Conservation (phyloP, 148 eudicot genomes). For the Rhododendron mucronatum region DNA sequence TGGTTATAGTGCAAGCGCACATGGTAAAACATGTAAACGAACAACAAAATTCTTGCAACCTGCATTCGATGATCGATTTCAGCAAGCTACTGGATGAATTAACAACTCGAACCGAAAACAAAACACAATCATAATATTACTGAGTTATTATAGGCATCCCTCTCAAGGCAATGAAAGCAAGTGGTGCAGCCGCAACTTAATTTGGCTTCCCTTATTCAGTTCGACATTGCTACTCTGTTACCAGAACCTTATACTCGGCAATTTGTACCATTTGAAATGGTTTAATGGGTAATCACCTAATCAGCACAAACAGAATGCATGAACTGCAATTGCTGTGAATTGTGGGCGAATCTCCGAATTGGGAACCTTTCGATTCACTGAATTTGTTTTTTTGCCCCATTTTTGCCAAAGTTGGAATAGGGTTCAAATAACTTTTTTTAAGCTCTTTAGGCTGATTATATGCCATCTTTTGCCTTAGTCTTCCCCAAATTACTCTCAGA, state of each 20-base stretch:
- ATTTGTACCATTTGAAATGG: background rate
- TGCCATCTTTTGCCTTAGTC: background rate
- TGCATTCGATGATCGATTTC: slow-evolving; percentile 39
- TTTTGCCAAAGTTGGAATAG: background rate
- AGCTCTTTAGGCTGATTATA: background rate
- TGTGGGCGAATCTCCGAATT: background rate
- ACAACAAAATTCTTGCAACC: slow-evolving; percentile 97
- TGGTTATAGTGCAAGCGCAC: slow-evolving; percentile 80
- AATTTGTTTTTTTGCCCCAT: background rate
- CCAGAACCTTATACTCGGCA: background rate
- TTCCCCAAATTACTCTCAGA: background rate
- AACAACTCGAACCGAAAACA: background rate
- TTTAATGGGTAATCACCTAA: background rate
- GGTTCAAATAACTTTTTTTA: background rate
- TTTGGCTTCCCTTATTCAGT: background rate
- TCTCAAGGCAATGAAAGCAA: background rate
- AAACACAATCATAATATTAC: background rate
- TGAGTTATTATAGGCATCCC: background rate
- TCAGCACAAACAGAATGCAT: background rate
- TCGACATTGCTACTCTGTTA: background rate
- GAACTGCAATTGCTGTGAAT: background rate
- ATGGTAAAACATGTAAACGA: slow-evolving; percentile 93
- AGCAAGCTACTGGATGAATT: slow-evolving; percentile 1
- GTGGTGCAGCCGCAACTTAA: background rate
- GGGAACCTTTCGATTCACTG: background rate